A percentile compares a stretch with the other conserved stretches of the same genome.
These are phyloP conservation scores for Asterochloris sp. DNA, from an alignment of 139 green algal genomes.

Conservation along the genomic window DNA sequence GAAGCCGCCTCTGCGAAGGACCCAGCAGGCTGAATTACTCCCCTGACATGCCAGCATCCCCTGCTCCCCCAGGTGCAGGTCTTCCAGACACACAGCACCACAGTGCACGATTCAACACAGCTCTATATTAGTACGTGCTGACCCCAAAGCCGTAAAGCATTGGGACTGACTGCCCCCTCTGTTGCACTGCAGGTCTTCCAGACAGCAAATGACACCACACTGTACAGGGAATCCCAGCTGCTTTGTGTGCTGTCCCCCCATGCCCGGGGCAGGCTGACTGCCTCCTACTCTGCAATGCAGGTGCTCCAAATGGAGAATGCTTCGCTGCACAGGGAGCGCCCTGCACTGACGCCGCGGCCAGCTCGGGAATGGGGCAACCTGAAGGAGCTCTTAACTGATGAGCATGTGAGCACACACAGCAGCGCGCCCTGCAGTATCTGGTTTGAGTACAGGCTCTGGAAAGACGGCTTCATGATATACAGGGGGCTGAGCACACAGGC, in stretches of 20 bases:
- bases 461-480: too few species aligned
- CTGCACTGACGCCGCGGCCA: conserved; percentile 10
- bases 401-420: not conserved
- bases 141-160: too few species aligned
- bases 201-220: too few species aligned
- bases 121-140: too few species aligned
- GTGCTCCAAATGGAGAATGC: conserved; percentile 1
- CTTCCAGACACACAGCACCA: too few species aligned
- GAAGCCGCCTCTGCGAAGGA: too few species aligned
- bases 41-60: too few species aligned
- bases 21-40: too few species aligned
- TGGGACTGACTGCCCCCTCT: too few species aligned
- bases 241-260: not conserved
- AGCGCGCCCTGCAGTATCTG: not conserved
- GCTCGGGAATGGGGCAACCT: not conserved
- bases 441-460: not conserved
- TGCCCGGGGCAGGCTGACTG: not conserved
- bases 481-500: not conserved
- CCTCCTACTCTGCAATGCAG: not conserved
- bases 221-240: not conserved
- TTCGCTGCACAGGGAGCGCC: not conserved
- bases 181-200: too few species aligned
- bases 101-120: too few species aligned
- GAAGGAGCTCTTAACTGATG: conserved; percentile 14
- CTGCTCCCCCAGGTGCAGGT: too few species aligned